Conservation (phyloP, 371 early-diverging fungal species). For the Funneliformis caledonium region DNA sequence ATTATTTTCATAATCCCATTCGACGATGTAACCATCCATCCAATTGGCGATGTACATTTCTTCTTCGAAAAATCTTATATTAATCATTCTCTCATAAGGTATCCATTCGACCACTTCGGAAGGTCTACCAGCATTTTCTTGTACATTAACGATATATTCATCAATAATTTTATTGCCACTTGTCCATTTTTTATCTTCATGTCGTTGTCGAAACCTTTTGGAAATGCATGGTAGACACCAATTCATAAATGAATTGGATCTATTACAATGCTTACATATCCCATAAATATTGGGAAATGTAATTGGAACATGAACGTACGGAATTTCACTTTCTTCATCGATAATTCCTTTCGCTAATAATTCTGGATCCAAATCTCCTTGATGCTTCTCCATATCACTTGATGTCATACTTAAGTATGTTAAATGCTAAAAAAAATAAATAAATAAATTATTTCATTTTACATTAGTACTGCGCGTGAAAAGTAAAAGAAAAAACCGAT, state of each 20-base stretch:
- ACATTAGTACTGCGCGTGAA: too few relatives aligned
- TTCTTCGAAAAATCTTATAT: slow-evolving; percentile 5
- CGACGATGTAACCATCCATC: not conserved
- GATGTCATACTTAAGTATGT: too few relatives aligned
- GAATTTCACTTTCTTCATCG: not conserved
- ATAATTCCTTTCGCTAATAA: not conserved
- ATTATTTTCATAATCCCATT: not conserved
- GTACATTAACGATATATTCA: not conserved
- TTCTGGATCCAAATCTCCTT: not conserved
- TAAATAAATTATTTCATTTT: too few relatives aligned
- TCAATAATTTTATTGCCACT: slow-evolving; percentile 14
- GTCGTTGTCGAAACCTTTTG: not conserved
- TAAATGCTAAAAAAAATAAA: too few relatives aligned
- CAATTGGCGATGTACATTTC: slow-evolving; percentile 4
- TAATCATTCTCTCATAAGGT: slow-evolving; percentile 2
- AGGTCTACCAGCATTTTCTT: not conserved
- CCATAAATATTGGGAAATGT: not conserved
- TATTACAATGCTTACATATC: not conserved
- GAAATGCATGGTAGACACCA: slow-evolving; percentile 27
- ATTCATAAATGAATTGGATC: not conserved
- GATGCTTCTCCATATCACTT: too few relatives aligned
- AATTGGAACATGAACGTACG: not conserved
- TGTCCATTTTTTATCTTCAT: slow-evolving; percentile 6
- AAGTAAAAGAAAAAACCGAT: too few relatives aligned
- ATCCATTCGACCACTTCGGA: slow-evolving; percentile 28